phyloP scores from a whole-genome alignment of 768 basidiomycete species.

The Paxillus ammoniavirescens region DNA sequence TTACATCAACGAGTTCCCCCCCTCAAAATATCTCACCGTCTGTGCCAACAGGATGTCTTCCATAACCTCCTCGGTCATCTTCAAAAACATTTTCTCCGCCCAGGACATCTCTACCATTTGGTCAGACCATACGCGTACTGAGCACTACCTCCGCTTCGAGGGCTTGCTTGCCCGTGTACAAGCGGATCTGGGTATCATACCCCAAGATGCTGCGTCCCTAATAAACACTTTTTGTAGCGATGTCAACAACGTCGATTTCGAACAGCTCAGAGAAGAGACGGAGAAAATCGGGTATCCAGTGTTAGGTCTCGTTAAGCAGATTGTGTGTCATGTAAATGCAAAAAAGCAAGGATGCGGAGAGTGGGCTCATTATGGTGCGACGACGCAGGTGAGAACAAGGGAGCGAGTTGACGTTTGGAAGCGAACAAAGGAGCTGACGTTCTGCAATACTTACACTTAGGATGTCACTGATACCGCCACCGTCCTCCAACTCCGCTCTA shows the following conservation, averaged over 20 bases:
- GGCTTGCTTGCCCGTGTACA: constrained; percentile 36
- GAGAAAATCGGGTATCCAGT: constrained; percentile 46
- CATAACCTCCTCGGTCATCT: constrained; percentile 37
- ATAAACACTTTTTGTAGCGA: constrained; percentile 35
- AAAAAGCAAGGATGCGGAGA: constrained; percentile 38
- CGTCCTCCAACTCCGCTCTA: constrained; percentile 40
- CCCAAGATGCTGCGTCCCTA: constrained; percentile 34
- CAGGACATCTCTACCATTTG: constrained; percentile 37
- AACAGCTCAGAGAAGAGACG: constrained; percentile 38
- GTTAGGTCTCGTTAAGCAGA: constrained; percentile 42
- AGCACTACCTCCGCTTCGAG: constrained; percentile 30
- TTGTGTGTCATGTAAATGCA: constrained; percentile 38
- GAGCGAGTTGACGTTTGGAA: not conserved
- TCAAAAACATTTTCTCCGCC: constrained; percentile 40
- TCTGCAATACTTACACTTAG: constrained; percentile 19
- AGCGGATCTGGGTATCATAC: constrained; percentile 39
- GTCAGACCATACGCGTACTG: constrained; percentile 33
- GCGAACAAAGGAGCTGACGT: not conserved
- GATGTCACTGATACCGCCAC: constrained; percentile 51
- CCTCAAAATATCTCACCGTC: not conserved
- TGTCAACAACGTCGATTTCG: constrained; percentile 38
- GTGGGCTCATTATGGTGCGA: constrained; percentile 49
- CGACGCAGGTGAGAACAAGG: constrained; percentile 39
- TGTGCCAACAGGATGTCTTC: constrained; percentile 26
- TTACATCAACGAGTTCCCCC: not conserved